These are phyloP conservation scores for Platanthera guangdongensis DNA, from an alignment of 106 monocot species.

Conservation along the genomic window DNA sequence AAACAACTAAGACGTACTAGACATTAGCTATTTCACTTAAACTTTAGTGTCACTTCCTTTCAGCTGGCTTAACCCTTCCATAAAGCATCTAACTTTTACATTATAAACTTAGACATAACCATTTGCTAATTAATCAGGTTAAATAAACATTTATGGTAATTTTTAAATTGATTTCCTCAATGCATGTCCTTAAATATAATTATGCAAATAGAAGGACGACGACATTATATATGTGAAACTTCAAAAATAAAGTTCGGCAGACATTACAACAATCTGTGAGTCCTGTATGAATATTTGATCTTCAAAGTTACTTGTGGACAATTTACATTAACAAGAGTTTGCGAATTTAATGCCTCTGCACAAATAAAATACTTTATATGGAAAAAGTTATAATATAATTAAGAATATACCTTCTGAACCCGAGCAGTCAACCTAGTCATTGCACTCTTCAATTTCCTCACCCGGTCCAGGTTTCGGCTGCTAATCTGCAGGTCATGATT, in stretches of 20 bases:
- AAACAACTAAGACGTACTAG: too few relatives aligned
- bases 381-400: not conserved
- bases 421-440: slow-evolving; percentile 82
- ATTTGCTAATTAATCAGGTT: not conserved
- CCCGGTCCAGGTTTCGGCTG: slow-evolving; percentile 73
- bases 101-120: not conserved
- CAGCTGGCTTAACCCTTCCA: too few relatives aligned
- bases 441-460: slow-evolving; percentile 79
- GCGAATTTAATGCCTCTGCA: not conserved
- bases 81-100: not conserved
- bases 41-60: not conserved
- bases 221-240: not conserved
- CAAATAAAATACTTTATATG: not conserved
- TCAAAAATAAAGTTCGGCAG: not conserved
- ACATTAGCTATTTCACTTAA: too few relatives aligned
- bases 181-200: not conserved
- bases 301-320: not conserved
- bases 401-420: slow-evolving; percentile 59
- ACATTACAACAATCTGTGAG: not conserved
- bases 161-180: not conserved
- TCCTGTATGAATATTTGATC: not conserved
- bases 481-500: slow-evolving; percentile 44
- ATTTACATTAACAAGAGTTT: not conserved
- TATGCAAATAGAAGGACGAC: not conserved
- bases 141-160: not conserved